These are phyloP conservation scores for Pythium chondricola DNA, from an alignment of 352 stramenopile species.

Conservation along the genomic window DNA sequence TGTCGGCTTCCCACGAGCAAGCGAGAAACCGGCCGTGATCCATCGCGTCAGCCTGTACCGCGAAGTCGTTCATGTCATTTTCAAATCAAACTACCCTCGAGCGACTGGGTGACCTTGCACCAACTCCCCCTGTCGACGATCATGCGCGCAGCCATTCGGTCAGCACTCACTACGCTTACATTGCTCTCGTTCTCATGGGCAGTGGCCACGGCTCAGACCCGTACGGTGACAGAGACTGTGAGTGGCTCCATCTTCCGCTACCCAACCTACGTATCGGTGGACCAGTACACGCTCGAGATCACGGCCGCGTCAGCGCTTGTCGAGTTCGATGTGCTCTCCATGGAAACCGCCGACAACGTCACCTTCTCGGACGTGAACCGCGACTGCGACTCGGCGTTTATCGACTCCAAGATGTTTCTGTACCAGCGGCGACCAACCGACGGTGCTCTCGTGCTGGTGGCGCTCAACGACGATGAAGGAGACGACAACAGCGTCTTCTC, in stretches of 20 bases:
- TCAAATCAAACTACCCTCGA: too few relatives aligned
- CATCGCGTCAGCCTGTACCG: too few relatives aligned
- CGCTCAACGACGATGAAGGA: constrained; percentile 60
- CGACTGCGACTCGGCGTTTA: constrained; percentile 69
- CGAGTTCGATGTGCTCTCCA: constrained; percentile 62
- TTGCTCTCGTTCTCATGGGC: too few relatives aligned
- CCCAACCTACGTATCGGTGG: constrained; percentile 40
- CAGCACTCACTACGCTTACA: too few relatives aligned
- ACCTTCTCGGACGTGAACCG: constrained; percentile 55
- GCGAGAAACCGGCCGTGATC: too few relatives aligned
- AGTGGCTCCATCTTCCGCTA: constrained; percentile 54
- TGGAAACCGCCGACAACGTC: constrained; percentile 44
- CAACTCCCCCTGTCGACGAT: too few relatives aligned
- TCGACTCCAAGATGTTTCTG: constrained; percentile 57
- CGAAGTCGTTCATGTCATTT: too few relatives aligned
- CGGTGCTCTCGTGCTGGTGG: constrained; percentile 27
- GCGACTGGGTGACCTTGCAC: too few relatives aligned
- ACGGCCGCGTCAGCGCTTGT: constrained; percentile 31
- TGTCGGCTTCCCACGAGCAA: too few relatives aligned
- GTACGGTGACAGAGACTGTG: constrained; percentile 26
- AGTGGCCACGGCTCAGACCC: constrained; percentile 1
- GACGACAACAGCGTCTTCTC: constrained; percentile 47
- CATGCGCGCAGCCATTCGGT: too few relatives aligned
- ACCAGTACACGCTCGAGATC: constrained; percentile 51
- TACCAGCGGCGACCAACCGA: constrained; percentile 23